Base-by-base conservation (phyloP, 164 flowering plant genomes). In the Cinnamomum micranthum region DNA sequence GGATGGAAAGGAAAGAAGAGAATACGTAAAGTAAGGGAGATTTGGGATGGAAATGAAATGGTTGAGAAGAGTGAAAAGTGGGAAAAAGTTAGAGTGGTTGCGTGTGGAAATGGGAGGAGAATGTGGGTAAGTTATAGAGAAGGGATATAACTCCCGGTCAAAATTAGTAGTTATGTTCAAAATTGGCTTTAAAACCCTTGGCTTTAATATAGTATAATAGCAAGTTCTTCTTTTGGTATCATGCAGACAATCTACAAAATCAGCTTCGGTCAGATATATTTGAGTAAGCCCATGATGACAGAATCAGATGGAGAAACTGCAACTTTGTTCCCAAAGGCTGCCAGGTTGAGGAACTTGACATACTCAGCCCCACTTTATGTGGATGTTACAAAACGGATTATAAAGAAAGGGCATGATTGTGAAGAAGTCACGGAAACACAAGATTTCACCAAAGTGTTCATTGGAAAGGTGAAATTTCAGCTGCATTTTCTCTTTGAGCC, bases 251-350 rank as follows among this genome's bases (percentile, higher is more conserved):
- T 91, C n/a, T 94, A 96, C 78, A 94, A 90, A 84, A 96, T 96
- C 41, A 89, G 87, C 76, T 96, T 96, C 78, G 98, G 98, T 68
- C 99, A 95, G 82, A 95, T 94, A 70, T 96, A 92, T 67, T 73
- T 96, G 79, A 94, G 99, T 81, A 96, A 94, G 80, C 99, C 99
- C 0, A 96, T 92, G 98, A 92, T 96, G 97, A 96, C 99, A 0
- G 99, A 96, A 75, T 92, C 98, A 0, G 98, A 96, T 81, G 99
- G 99, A 80, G 99, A 96, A 81, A 92, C 98, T 25, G 92, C 94
- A 1, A 92, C 99, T 22, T 81, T 96, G 76, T 96, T 94, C 82
- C 99, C 99, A 3, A 94, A 94, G 77, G 97, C 98, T 71, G 99
- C 99, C 11, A 84, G 99, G 78, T 75, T 96, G 79, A 89, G 99